Evolutionary conservation across 306 rosid genomes (phyloP).

Genomic region (Castanea sativa): DNA sequence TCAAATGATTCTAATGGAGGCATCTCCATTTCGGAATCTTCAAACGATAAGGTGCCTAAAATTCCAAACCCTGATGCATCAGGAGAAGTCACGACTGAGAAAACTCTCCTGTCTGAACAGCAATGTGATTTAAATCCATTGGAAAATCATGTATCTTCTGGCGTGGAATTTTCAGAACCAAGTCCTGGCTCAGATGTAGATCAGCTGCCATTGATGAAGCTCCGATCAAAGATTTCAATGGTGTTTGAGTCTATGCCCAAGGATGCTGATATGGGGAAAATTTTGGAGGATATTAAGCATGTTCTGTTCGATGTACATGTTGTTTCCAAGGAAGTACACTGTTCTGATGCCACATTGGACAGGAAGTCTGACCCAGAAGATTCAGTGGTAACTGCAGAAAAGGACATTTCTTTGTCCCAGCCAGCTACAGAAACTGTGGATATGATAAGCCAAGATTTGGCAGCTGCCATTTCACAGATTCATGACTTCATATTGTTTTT

Average conservation of each 20-base stretch:
- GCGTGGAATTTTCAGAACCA: slow-evolving; percentile 22
- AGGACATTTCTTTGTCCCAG: slow-evolving; percentile 45
- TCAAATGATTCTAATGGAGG: slow-evolving; percentile 60
- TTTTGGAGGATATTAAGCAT: slow-evolving; percentile 71
- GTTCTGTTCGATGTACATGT: slow-evolving; percentile 65
- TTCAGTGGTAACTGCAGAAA: slow-evolving; percentile 53
- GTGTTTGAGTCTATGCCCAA: slow-evolving; percentile 65
- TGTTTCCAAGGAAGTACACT: slow-evolving; percentile 42
- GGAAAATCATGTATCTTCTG: slow-evolving; percentile 38
- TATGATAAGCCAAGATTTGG: slow-evolving; percentile 49
- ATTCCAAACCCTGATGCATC: slow-evolving; percentile 34
- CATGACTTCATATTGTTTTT: slow-evolving; percentile 69
- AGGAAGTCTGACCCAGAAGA: slow-evolving; percentile 70
- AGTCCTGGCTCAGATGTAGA: slow-evolving; percentile 32
- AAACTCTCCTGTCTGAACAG: slow-evolving; percentile 38
- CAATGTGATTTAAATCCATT: slow-evolving; percentile 32
- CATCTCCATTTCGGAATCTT: slow-evolving; percentile 37
- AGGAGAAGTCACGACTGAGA: slow-evolving; percentile 23
- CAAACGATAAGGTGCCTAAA: slow-evolving; percentile 40
- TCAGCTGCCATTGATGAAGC: slow-evolving; percentile 48
- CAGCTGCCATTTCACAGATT: slow-evolving; percentile 74
- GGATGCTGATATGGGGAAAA: slow-evolving; percentile 66
- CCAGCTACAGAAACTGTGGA: slow-evolving; percentile 40
- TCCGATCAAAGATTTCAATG: slow-evolving; percentile 66
- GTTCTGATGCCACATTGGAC: slow-evolving; percentile 50